These are phyloP conservation scores for Melanomma pulvis-pyrius DNA, from an alignment of 495 filamentous ascomycete genomes.

Conservation along the genomic window DNA sequence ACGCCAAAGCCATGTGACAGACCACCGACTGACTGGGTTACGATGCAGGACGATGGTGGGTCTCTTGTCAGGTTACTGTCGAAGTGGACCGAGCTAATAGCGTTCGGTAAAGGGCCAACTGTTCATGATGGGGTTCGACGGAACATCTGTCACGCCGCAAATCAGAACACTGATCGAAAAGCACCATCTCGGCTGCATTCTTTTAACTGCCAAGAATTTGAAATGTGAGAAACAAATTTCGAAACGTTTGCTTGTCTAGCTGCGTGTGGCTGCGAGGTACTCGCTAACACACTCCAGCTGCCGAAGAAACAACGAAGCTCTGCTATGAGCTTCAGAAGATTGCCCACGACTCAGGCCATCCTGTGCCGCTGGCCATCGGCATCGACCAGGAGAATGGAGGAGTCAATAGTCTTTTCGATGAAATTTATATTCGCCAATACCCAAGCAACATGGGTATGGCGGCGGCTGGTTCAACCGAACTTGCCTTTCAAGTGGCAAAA, in stretches of 20 bases:
- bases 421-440: slow-evolving; percentile 87
- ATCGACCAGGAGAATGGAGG: slow-evolving; percentile 94
- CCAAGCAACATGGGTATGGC: slow-evolving; percentile 90
- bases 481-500: slow-evolving; percentile 80
- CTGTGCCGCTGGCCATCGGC: slow-evolving; percentile 79
- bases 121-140: slow-evolving; percentile 96
- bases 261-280: slow-evolving; percentile 1
- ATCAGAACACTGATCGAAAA: slow-evolving; percentile 83
- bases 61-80: slow-evolving; percentile 7
- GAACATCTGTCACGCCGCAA: slow-evolving; percentile 80
- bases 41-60: slow-evolving; percentile 40
- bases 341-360: slow-evolving; percentile 82
- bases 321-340: slow-evolving; percentile 86
- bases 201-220: slow-evolving; percentile 87
- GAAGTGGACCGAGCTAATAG: slow-evolving; percentile 25
- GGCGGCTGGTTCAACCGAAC: slow-evolving; percentile 74
- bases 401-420: slow-evolving; percentile 90
- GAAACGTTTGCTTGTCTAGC: slow-evolving; percentile 2
- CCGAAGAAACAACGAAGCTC: slow-evolving; percentile 77
- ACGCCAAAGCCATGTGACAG: slow-evolving; percentile 10
- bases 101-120: slow-evolving; percentile 65
- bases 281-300: slow-evolving; percentile 55
- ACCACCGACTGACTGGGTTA: slow-evolving; percentile 18
- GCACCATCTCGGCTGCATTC: slow-evolving; percentile 80
- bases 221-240: slow-evolving; percentile 62